Base-by-base conservation (phyloP, 257 asterid genomes). In the Gentiana dahurica region DNA sequence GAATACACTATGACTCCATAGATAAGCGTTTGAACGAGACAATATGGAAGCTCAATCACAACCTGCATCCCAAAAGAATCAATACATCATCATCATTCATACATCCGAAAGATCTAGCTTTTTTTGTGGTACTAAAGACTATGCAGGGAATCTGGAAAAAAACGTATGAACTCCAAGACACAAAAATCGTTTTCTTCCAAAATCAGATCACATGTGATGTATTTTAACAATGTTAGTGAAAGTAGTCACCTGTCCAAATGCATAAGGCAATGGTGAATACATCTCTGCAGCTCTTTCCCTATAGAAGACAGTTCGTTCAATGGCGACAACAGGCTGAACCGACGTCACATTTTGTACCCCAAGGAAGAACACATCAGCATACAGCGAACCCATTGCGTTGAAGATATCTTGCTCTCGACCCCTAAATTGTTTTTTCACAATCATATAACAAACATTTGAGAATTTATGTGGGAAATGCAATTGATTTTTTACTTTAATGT, bases 231-330 rank as follows among this genome's bases (percentile, higher is more conserved):
- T 15, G 24, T 15, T 15, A 15, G 24, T 15, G 24, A 15, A 15
- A 15, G 24, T 15, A 15, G 24, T 15, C 24, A 81, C 94, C 83
- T 89, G 97, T 57, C 83, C 92, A 49, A 89, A 78, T 41, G 97
- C 92, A 62, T 89, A 89, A 0, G 98, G 93, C 52, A 86, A 58
- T 64, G 97, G 81, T 0, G 95, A 90, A 57, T 84, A 90, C 96
- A 86, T 86, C 51, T 96, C 96, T 1, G 96, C 96, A 1, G 95
- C 98, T 66, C 87, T 75, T 71, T 86, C 97, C 59, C 95, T 74
- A 58, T 86, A 90, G 62, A 84, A 86, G 11, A 89, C 95, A 6
- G 90, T 86, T 68, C 97, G 74, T 63, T 90, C 97, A 32, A 80
- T 54, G 0, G 95, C 84, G 8, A 90, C 82, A 10, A 90, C 76